phyloP scores from a whole-genome alignment of 352 stramenopile species.

The Pythium guiyangense region DNA sequence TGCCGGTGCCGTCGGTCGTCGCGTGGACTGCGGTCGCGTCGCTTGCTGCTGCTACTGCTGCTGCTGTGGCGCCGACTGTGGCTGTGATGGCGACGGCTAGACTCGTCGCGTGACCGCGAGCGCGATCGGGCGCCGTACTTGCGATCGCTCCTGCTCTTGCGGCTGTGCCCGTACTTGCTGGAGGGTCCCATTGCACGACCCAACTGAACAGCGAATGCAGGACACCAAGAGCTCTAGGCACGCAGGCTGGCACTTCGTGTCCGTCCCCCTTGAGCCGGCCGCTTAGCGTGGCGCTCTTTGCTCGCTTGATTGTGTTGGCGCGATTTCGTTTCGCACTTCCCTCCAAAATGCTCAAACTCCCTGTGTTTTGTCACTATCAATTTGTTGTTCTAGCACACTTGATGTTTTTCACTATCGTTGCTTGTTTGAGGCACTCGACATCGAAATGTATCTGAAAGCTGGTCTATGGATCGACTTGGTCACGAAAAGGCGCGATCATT shows the following conservation, averaged over 20 bases:
- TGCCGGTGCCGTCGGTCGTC: not conserved
- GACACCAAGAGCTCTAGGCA: too few species aligned
- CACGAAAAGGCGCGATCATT: too few species aligned
- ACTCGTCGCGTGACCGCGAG: not conserved
- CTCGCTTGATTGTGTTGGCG: not conserved
- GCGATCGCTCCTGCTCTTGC: not conserved
- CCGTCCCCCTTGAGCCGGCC: too few species aligned
- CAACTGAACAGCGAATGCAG: not conserved
- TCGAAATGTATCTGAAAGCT: too few species aligned
- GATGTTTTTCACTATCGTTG: too few species aligned
- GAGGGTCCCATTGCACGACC: not conserved
- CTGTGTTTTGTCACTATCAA: too few species aligned
- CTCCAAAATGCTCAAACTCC: not conserved
- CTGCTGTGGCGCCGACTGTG: not conserved
- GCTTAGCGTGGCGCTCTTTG: not conserved
- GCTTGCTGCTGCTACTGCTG: too few species aligned
- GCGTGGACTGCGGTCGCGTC: not conserved
- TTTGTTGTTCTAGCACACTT: too few species aligned
- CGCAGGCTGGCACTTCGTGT: too few species aligned
- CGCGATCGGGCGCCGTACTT: not conserved
- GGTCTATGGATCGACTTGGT: too few species aligned
- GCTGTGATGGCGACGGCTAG: not conserved
- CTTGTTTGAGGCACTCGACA: too few species aligned
- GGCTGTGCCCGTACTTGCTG: not conserved
- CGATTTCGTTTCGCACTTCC: not conserved